Conservation (phyloP, 306 rosid species). For the Coriaria nepalensis region DNA sequence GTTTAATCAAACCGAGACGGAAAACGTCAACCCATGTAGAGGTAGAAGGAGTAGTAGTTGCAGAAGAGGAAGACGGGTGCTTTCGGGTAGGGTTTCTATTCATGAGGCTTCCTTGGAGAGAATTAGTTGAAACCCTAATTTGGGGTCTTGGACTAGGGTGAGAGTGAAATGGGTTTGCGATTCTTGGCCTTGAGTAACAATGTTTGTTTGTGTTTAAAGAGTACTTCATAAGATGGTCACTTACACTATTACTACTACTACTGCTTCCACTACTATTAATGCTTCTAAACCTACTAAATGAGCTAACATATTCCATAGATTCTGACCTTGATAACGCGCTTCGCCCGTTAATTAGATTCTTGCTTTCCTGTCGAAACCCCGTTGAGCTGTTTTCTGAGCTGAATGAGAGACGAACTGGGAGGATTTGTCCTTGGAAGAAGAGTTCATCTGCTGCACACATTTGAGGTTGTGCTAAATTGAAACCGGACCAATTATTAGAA, state of each 20-base stretch:
- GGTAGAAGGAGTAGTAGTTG: not conserved
- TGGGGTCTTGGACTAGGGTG: constrained; percentile 80
- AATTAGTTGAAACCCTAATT: constrained; percentile 11
- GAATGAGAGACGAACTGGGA: constrained; percentile 45
- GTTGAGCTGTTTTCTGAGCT: constrained; percentile 33
- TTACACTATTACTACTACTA: constrained; percentile 22
- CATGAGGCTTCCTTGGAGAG: constrained; percentile 19
- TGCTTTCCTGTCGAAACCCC: constrained; percentile 8
- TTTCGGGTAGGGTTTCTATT: constrained; percentile 24
- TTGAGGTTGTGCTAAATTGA: constrained; percentile 15
- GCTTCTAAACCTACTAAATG: constrained; percentile 19
- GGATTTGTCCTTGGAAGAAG: constrained; percentile 63
- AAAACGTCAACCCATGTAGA: constrained; percentile 56
- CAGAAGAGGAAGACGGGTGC: not conserved
- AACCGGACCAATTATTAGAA: constrained; percentile 18
- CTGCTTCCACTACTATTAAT: constrained; percentile 41
- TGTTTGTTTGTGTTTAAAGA: constrained; percentile 20
- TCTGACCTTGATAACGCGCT: constrained; percentile 20
- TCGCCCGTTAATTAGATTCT: too few relatives aligned
- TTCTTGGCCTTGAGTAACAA: constrained; percentile 20
- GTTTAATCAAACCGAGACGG: constrained; percentile 53
- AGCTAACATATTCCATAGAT: constrained; percentile 19
- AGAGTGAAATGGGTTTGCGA: constrained; percentile 47
- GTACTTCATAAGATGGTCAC: constrained; percentile 2
- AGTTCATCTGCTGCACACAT: constrained; percentile 84